These are phyloP conservation scores for Wickerhamiella australiensis DNA, from an alignment of 805 yeast species.

Conservation along the genomic window DNA sequence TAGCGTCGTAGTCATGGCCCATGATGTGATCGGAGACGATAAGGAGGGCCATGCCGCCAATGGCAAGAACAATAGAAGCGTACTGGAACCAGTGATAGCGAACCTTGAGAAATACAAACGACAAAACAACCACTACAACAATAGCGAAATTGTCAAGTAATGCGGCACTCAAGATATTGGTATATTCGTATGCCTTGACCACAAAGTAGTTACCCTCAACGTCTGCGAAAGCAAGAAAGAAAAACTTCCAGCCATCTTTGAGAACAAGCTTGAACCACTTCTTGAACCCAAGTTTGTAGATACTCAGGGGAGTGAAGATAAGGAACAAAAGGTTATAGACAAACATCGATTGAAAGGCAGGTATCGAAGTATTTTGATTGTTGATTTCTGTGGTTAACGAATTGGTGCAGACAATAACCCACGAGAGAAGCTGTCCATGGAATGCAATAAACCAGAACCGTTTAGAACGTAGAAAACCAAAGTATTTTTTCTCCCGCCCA, in stretches of 20 bases:
- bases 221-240: slow-evolving; percentile 34
- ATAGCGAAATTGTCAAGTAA: slow-evolving; percentile 36
- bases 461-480: slow-evolving; percentile 26
- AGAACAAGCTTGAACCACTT: slow-evolving; percentile 26
- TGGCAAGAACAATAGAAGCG: slow-evolving; percentile 31
- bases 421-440: slow-evolving; percentile 33
- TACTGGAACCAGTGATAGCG: slow-evolving; percentile 37
- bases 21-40: slow-evolving; percentile 33
- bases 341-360: slow-evolving; percentile 36
- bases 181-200: slow-evolving; percentile 35
- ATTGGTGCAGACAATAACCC: slow-evolving; percentile 34
- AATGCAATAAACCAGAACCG: slow-evolving; percentile 34
- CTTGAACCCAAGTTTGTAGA: slow-evolving; percentile 31
- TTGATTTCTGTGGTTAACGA: slow-evolving; percentile 34
- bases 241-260: slow-evolving; percentile 34
- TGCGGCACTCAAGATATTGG: slow-evolving; percentile 34
- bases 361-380: slow-evolving; percentile 31
- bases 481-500: slow-evolving; percentile 14
- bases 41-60: slow-evolving; percentile 35
- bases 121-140: slow-evolving; percentile 34
- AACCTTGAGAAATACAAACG: slow-evolving; percentile 33
- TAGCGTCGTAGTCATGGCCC: slow-evolving; percentile 33
- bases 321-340: slow-evolving; percentile 31
- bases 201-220: slow-evolving; percentile 38
- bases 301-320: slow-evolving; percentile 32